These are phyloP conservation scores for Calocera cornea DNA, from an alignment of 768 basidiomycete species.

Conservation along the genomic window DNA sequence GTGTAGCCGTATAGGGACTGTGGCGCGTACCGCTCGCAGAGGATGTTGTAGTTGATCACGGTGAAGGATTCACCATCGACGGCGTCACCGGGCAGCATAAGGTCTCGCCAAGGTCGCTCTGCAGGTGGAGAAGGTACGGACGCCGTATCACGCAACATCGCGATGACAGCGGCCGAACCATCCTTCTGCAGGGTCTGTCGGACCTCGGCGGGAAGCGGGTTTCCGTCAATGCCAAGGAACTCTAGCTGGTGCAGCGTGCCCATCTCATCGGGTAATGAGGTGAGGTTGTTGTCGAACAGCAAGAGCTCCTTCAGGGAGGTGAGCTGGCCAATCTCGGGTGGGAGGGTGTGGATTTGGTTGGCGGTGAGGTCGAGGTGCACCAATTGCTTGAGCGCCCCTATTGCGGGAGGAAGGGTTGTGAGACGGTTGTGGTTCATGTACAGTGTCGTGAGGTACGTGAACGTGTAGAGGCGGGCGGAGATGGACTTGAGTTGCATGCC, in stretches of 20 bases:
- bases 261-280: constrained; percentile 70
- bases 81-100: constrained; percentile 35
- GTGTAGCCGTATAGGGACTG: constrained; percentile 88
- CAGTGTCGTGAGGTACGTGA: constrained; percentile 85
- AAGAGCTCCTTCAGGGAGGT: constrained; percentile 81
- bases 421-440: constrained; percentile 95
- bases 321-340: constrained; percentile 82
- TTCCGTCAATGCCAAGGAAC: constrained; percentile 93
- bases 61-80: constrained; percentile 65
- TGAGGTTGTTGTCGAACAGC: constrained; percentile 89
- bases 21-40: constrained; percentile 84
- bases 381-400: constrained; percentile 70
- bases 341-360: constrained; percentile 64
- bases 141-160: constrained; percentile 86
- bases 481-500: constrained; percentile 88
- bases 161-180: constrained; percentile 78
- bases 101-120: constrained; percentile 56
- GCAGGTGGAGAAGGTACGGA: constrained; percentile 71
- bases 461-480: constrained; percentile 64
- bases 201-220: constrained; percentile 67
- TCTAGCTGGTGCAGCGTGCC: constrained; percentile 86
- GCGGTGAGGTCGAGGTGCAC: constrained; percentile 84
- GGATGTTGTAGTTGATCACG: constrained; percentile 82
- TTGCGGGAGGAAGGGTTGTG: constrained; percentile 61
- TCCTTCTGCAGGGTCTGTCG: constrained; percentile 83